Conservation (phyloP, 2,329 filamentous ascomycete genomes). For the Pseudogymnoascus sp. region DNA sequence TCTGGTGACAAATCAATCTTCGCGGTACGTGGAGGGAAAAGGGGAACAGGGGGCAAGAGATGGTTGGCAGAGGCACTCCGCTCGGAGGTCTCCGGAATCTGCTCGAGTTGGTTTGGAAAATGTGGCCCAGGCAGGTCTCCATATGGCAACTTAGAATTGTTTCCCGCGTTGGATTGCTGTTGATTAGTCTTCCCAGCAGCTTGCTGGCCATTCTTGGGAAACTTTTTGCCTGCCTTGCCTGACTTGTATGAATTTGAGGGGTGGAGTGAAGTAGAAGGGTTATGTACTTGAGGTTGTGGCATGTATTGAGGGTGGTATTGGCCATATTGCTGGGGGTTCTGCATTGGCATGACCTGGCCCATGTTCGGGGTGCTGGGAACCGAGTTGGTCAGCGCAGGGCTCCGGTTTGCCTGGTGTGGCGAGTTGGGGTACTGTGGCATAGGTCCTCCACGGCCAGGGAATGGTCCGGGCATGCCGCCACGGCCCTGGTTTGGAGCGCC, state of each 20-base stretch:
- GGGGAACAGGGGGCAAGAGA: constrained; percentile 16
- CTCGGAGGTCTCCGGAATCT: constrained; percentile 15
- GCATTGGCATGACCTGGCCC: constrained; percentile 60
- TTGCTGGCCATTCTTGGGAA: constrained; percentile 9
- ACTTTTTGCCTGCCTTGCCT: not conserved
- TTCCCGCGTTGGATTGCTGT: not conserved
- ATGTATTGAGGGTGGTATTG: constrained; percentile 32
- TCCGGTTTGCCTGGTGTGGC: constrained; percentile 55
- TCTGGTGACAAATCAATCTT: constrained; percentile 59
- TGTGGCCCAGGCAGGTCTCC: not conserved
- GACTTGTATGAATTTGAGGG: constrained; percentile 17
- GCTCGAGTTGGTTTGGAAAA: not conserved
- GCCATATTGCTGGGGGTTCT: constrained; percentile 42
- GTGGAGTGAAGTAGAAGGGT: constrained; percentile 33
- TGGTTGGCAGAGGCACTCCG: constrained; percentile 15
- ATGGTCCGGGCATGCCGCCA: constrained; percentile 40
- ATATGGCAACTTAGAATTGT: not conserved
- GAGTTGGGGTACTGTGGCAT: constrained; percentile 55
- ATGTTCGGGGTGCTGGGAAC: constrained; percentile 65
- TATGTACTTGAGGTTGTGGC: constrained; percentile 45
- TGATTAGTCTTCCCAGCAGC: constrained; percentile 8
- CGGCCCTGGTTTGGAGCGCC: constrained; percentile 38
- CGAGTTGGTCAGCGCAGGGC: constrained; percentile 58
- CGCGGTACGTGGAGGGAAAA: constrained; percentile 24
- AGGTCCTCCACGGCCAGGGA: constrained; percentile 38